Conservation (phyloP, 345 rosid species). For the Eucalyptus cloeziana region DNA sequence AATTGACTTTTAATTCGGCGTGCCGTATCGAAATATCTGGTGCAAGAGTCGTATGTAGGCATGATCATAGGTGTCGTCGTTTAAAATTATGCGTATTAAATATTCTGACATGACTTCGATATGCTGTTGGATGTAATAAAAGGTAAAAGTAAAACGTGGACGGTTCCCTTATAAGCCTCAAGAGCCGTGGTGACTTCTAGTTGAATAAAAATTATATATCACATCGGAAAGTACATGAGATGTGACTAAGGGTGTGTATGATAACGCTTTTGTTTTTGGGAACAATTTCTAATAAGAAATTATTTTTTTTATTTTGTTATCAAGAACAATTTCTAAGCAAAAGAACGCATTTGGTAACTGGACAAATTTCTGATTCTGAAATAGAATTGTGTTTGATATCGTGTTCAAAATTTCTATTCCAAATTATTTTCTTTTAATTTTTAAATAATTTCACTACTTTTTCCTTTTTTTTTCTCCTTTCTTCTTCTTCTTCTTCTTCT, state of each 20-base stretch:
- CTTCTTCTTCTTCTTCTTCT: too few relatives aligned
- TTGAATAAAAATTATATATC: background rate
- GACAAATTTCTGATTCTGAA: too few relatives aligned
- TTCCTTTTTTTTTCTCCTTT: too few relatives aligned
- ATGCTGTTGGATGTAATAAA: background rate
- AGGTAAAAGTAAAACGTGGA: background rate
- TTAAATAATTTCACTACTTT: too few relatives aligned
- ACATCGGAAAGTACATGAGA: too few relatives aligned
- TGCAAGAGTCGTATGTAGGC: background rate
- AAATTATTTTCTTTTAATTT: too few relatives aligned
- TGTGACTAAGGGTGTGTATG: fast-evolving
- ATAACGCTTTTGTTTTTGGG: fast-evolving
- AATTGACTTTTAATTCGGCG: background rate
- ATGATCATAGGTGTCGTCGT: background rate
- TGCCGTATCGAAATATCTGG: background rate
- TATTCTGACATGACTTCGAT: background rate
- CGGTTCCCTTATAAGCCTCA: background rate
- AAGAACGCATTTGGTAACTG: too few relatives aligned
- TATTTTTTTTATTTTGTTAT: fast-evolving
- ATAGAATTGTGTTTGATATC: too few relatives aligned
- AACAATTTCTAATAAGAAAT: fast-evolving
- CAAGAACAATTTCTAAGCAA: fast-evolving
- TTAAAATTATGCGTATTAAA: background rate
- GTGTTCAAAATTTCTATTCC: too few relatives aligned
- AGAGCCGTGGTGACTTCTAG: background rate